These are phyloP conservation scores for Macrophomina pseudophaseolina DNA, from an alignment of 2,329 filamentous ascomycete genomes.

Conservation along the genomic window DNA sequence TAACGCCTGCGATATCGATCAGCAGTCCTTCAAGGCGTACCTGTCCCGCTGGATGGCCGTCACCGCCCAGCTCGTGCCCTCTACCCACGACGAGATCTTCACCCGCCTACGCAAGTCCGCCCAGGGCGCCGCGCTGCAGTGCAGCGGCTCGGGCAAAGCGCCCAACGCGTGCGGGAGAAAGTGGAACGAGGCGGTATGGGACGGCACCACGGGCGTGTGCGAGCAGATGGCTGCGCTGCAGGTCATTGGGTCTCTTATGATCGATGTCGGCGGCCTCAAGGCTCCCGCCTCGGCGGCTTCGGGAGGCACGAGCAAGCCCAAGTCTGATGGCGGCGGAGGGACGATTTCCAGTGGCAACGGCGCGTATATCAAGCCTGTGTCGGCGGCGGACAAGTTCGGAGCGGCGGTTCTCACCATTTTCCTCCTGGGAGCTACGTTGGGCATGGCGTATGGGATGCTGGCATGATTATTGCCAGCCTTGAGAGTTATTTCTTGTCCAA, in stretches of 20 bases:
- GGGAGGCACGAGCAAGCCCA: constrained; percentile 56
- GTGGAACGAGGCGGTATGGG: constrained; percentile 49
- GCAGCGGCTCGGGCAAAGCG: constrained; percentile 55
- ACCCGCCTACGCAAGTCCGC: constrained; percentile 60
- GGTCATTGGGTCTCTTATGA: constrained; percentile 56
- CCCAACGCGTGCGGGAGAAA: constrained; percentile 49
- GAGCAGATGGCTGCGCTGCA: constrained; percentile 64
- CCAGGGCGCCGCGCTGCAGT: constrained; percentile 58
- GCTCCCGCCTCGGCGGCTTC: constrained; percentile 54
- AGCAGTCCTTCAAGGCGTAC: constrained; percentile 52
- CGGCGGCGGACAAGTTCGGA: constrained; percentile 47
- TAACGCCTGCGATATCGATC: constrained; percentile 50
- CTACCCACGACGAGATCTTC: constrained; percentile 56
- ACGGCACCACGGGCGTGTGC: constrained; percentile 57
- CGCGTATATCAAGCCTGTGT: constrained; percentile 31
- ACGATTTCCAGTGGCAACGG: neutral
- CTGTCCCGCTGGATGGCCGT: constrained; percentile 57
- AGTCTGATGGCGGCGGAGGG: constrained; percentile 44
- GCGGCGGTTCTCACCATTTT: constrained; percentile 37
- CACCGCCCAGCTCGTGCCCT: constrained; percentile 63
- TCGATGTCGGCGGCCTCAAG: constrained; percentile 28
- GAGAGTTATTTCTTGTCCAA: too few species aligned
- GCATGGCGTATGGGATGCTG: constrained; percentile 32
- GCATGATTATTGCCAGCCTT: too few species aligned
- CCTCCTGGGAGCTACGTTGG: neutral